phyloP scores from a whole-genome alignment of 176 grass and related monocot species.

The Cenchrus purpureus region DNA sequence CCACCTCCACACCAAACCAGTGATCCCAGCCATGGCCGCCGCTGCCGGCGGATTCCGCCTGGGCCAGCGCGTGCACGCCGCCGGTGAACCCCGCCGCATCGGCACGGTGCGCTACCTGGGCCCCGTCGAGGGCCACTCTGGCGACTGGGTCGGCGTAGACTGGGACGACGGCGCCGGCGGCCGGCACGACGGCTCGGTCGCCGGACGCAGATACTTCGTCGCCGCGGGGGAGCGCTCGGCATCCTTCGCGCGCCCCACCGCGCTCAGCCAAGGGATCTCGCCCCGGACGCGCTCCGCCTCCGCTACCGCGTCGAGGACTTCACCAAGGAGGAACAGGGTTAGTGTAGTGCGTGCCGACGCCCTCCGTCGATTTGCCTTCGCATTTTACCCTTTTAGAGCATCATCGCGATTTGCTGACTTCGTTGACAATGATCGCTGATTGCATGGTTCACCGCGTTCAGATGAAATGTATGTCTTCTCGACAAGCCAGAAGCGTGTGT shows the following conservation, averaged over 20 bases:
- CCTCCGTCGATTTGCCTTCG: neutral
- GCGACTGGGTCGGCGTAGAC: conserved; percentile 84
- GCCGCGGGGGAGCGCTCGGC: conserved; percentile 57
- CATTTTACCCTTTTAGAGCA: neutral
- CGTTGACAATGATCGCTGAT: neutral
- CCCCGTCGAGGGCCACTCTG: conserved; percentile 56
- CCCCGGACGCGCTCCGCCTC: conserved; percentile 62
- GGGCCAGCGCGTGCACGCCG: conserved; percentile 76
- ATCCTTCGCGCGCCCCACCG: conserved; percentile 71
- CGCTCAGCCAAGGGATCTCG: conserved; percentile 69
- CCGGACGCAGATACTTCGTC: conserved; percentile 64
- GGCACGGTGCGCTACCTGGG: conserved; percentile 82
- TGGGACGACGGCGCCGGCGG: conserved; percentile 79
- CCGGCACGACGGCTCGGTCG: conserved; percentile 72
- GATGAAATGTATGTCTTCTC: conserved; percentile 98
- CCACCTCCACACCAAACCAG: neutral
- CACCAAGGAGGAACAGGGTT: conserved; percentile 89
- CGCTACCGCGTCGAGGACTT: conserved; percentile 73
- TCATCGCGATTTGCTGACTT: neutral
- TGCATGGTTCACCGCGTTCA: conserved; percentile 25
- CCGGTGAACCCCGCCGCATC: conserved; percentile 57
- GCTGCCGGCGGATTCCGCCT: conserved; percentile 37
- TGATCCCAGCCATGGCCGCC: conserved; percentile 28
- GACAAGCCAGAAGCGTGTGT: conserved; percentile 77
- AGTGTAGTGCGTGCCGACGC: neutral